Percentiles rank a stretch among this genome's conserved stretches.
Conservation (phyloP, 2,329 filamentous ascomycete genomes). For the Diaporthe amygdali region DNA sequence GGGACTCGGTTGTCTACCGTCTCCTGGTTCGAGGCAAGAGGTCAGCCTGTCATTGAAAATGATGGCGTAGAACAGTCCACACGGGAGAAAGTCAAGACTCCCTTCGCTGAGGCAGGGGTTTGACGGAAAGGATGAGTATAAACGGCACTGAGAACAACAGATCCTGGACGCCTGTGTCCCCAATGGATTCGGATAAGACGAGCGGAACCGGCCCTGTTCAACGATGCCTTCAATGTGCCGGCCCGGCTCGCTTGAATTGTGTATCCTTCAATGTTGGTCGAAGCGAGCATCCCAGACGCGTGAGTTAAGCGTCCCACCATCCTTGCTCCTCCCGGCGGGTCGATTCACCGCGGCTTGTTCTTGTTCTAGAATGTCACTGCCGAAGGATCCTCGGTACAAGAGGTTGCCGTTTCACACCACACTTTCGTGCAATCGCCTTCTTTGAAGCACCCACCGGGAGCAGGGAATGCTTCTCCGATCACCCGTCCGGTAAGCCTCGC, state of each 20-base stretch:
- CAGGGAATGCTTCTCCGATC: not conserved
- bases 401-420: not conserved
- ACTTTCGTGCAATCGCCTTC: no score
- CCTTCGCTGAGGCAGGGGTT: not conserved
- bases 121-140: not conserved
- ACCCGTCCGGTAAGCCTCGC: not conserved
- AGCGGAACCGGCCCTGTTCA: not conserved
- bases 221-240: not conserved
- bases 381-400: not conserved
- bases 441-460: not conserved
- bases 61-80: not conserved
- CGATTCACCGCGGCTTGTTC: not conserved
- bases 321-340: not conserved
- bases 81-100: not conserved
- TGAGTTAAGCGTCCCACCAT: not conserved
- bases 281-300: not conserved
- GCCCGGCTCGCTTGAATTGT: not conserved
- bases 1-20: not conserved
- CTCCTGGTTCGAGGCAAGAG: not conserved
- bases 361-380: not conserved
- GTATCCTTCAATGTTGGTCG: not conserved
- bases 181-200: not conserved
- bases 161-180: not conserved
- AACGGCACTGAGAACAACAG: not conserved
- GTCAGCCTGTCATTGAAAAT: not conserved